Evolutionary conservation across 225 moss, liverwort and hornwort genomes (phyloP), one percentile per base, ranked within the genome.

Genomic region (Lunularia cruciata): DNA sequence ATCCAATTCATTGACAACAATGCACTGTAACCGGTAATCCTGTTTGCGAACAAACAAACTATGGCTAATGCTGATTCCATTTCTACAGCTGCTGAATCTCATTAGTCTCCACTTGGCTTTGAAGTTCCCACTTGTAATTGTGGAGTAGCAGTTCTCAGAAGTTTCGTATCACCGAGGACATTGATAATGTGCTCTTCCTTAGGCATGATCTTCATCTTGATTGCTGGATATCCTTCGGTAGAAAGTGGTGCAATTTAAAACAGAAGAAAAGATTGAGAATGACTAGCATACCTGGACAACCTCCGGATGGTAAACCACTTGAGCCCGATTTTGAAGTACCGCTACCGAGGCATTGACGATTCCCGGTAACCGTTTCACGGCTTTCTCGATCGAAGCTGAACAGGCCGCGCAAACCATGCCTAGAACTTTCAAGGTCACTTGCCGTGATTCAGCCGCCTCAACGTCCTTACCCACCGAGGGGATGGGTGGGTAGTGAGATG

Each of bases 321-420:
- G 90, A 57, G 90, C 96, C 72, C 85, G 79, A 71, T 98, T 93
- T 63, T 88, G 92, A 70, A 98, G 75, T 32, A 93, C 73, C 16
- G 93, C 87, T 18, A 98, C 91, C 1, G 93, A 84, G 6, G 96
- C 96, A 68, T 91, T 85, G 74, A 90, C 89, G 49, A 98, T 93
- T 68, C 96, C 96, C 36, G 83, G 89, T 68, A 92, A 69, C 60
- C 96, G 76, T 72, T 98, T 98, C 60, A 98, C 96, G 13, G 86
- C 90, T 73, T 98, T 98, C 73, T 98, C 96, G 37, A 98, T 91
- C 7, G 96, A 98, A 6, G 87, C 87, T 53, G 90, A 84, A 52
- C 96, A 98, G 6, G 96, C 96, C 47, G 89, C 87, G 54, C 96
- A 98, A 68, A 87, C 88, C 96, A 98, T 98, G 43, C 96, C 96